phyloP scores from a whole-genome alignment of 805 yeast species.

The Barnettozyma vustinii region DNA sequence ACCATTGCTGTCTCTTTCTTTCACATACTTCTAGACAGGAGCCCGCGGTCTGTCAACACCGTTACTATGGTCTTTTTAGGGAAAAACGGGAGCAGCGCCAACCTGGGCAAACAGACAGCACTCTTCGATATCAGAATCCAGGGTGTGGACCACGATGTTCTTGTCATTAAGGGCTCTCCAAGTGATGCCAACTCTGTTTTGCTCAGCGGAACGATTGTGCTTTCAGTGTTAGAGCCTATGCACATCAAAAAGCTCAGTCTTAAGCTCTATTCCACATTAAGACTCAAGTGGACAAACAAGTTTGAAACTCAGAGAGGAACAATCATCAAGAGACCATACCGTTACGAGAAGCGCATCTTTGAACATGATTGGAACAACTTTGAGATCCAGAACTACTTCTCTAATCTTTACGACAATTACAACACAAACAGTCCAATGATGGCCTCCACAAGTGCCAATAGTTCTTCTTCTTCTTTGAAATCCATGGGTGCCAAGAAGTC shows the following conservation, averaged over 20 bases:
- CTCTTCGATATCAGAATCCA: slow-evolving; percentile 52
- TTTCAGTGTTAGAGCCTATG: slow-evolving; percentile 72
- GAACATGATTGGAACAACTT: slow-evolving; percentile 76
- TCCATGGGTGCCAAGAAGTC: slow-evolving; percentile 23
- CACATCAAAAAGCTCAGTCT: slow-evolving; percentile 59
- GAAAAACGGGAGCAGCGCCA: slow-evolving; percentile 15
- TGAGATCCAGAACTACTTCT: slow-evolving; percentile 42
- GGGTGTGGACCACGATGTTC: slow-evolving; percentile 69
- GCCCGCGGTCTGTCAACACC: neutral
- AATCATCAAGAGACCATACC: slow-evolving; percentile 38
- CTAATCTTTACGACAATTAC: slow-evolving; percentile 25
- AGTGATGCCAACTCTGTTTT: slow-evolving; percentile 73
- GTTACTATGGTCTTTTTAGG: slow-evolving; percentile 10
- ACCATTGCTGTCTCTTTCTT: neutral
- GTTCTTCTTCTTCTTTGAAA: slow-evolving; percentile 22
- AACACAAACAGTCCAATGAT: slow-evolving; percentile 10
- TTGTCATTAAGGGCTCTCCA: slow-evolving; percentile 74
- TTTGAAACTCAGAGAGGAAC: slow-evolving; percentile 41
- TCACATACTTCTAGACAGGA: neutral
- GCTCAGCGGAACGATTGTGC: slow-evolving; percentile 70
- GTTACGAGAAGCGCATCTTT: slow-evolving; percentile 57
- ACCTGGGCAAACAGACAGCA: slow-evolving; percentile 29
- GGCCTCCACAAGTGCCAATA: slow-evolving; percentile 15
- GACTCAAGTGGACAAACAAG: slow-evolving; percentile 59
- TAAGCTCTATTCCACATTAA: slow-evolving; percentile 60